Base-by-base conservation (phyloP, 2,329 filamentous ascomycete species). In the Calonectria leucothoes region DNA sequence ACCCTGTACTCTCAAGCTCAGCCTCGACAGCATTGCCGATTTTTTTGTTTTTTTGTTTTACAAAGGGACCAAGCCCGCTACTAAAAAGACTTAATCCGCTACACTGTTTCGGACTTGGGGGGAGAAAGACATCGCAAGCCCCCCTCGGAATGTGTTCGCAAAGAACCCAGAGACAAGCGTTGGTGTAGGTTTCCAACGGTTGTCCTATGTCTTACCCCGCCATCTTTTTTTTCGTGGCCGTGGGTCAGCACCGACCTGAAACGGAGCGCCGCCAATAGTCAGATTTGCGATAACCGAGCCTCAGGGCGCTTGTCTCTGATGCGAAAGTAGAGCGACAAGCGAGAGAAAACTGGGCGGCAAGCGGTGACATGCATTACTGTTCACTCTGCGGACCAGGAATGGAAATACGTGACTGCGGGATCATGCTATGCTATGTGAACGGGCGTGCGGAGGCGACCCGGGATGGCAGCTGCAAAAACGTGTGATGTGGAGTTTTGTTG, bases 401-500 rank as follows among this genome's bases (percentile, higher is more conserved):
- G 29, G 12, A 12, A 51, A 52, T 31, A 52, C 20, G 31, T 66
- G 42, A 29, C 25, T 55, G 29, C 35, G 51, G 37, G 31, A 49
- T 31, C 42, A 45, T 27, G 45, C 69, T 37, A 59, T 59, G 67
- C 69, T 29, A 59, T 59, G 67, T 39, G 64, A 48, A 67, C 31
- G 35, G 31, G 57, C 66, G 33, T 51, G n/a, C n/a, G 37, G 63
- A 65, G 20, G 49, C 14, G 59, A 59, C 37, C 70, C 49, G 69
- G 57, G 49, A 57, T 64, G 66, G 57, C 57, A 33, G 48, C 39
- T 37, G 31, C 45, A 61, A 63, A 42, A 49, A 51, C 49, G 49
- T 71, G 72, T 63, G 67, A 71, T 76, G 68, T 37, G 55, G 49
- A 31, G 69, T 77, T 66, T 65, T 77, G 66, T 73, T 76, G 76